These are phyloP conservation scores for Symbiodinium natans DNA, from an alignment of 73 alveolate genomes.

Conservation along the genomic window DNA sequence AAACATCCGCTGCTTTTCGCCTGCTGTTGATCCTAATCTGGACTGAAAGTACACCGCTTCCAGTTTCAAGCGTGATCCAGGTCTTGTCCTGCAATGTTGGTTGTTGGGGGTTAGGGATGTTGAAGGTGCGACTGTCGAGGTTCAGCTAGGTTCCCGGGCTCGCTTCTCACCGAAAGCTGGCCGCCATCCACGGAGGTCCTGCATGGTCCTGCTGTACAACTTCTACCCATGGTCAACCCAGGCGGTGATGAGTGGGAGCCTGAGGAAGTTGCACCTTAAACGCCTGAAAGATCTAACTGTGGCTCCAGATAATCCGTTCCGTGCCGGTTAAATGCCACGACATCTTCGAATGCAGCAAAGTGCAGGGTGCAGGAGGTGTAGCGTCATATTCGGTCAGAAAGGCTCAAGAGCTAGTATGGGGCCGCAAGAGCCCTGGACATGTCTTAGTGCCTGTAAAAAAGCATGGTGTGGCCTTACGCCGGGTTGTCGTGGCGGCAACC, in stretches of 20 bases:
- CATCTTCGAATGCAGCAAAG: too few species aligned
- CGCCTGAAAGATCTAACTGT: background rate
- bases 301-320: background rate
- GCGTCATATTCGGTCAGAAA: too few species aligned
- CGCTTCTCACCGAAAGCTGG: too few species aligned
- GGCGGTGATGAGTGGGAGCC: conserved; percentile 21
- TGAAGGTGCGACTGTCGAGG: too few species aligned
- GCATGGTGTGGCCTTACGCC: background rate
- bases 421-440: background rate
- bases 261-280: background rate
- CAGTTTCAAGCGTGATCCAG: too few species aligned
- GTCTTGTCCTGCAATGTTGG: too few species aligned
- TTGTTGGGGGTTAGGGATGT: too few species aligned
- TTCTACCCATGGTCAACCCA: conserved; percentile 72
- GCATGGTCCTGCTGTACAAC: conserved; percentile 64
- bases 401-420: background rate
- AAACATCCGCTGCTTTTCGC: too few species aligned
- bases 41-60: too few species aligned
- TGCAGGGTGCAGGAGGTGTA: background rate
- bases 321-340: background rate
- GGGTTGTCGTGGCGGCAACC: background rate
- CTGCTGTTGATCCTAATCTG: too few species aligned
- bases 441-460: background rate
- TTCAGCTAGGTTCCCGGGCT: too few species aligned
- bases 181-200: too few species aligned